Conservation (phyloP, 768 basidiomycete genomes). For the Pisolithus microcarpus region DNA sequence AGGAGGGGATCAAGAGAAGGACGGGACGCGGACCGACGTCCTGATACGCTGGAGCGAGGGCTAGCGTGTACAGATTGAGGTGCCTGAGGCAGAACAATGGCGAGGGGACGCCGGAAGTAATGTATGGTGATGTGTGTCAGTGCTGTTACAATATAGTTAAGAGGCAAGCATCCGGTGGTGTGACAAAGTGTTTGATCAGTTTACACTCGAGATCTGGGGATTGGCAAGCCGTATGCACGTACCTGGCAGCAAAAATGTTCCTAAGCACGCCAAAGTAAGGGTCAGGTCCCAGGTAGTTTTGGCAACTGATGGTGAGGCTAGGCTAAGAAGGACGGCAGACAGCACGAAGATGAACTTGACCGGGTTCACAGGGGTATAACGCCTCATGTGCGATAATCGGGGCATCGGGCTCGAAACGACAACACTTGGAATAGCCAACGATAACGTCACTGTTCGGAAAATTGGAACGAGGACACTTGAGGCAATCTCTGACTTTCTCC, state of each 20-base stretch:
- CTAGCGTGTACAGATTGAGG: conserved; percentile 20
- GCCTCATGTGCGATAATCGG: conserved; percentile 39
- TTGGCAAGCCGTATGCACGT: conserved; percentile 7
- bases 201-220: background rate
- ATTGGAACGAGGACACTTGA: conserved; percentile 18
- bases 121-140: conserved; percentile 76
- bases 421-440: conserved; percentile 53
- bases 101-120: conserved; percentile 75
- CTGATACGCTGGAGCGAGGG: conserved; percentile 12
- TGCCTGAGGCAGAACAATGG: conserved; percentile 69
- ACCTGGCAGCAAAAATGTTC: conserved; percentile 63
- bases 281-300: conserved; percentile 40
- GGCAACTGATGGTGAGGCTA: conserved; percentile 36
- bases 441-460: conserved; percentile 45
- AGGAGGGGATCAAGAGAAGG: conserved; percentile 61
- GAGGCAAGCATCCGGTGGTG: background rate
- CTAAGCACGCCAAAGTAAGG: conserved; percentile 44
- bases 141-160: conserved; percentile 31
- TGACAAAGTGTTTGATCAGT: background rate
- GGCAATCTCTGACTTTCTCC: conserved; percentile 3
- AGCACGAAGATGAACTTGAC: conserved; percentile 39
- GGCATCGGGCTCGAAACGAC: conserved; percentile 50
- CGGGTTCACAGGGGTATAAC: conserved; percentile 33
- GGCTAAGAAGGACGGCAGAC: conserved; percentile 37
- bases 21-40: conserved; percentile 12